A percentile compares a stretch with the other conserved stretches of the same genome.
Evolutionary conservation across 257 asterid genomes (phyloP).

Genomic region (Ocimum tenuiflorum): DNA sequence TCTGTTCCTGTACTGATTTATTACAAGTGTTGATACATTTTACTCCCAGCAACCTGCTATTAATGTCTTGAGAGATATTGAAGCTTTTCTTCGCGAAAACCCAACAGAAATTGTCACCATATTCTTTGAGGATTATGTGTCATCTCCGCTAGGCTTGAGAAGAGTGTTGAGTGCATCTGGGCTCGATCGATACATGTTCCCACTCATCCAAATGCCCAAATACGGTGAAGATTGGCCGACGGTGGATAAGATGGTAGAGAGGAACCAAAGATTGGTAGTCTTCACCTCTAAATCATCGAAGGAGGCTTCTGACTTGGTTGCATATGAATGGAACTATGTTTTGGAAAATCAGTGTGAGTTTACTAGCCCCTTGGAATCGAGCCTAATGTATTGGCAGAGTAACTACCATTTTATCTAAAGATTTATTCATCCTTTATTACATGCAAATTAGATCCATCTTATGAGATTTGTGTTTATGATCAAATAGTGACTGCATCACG

Average conservation of each 20-base stretch:
- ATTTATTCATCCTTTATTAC: too few relatives aligned
- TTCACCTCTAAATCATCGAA: constrained; percentile 60
- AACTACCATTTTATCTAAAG: too few relatives aligned
- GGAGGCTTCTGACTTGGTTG: constrained; percentile 67
- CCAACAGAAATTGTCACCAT: constrained; percentile 64
- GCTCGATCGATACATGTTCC: constrained; percentile 58
- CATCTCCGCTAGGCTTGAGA: constrained; percentile 54
- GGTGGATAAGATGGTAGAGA: constrained; percentile 64
- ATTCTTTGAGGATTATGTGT: constrained; percentile 80
- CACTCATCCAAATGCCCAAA: constrained; percentile 65
- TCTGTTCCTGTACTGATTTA: neutral
- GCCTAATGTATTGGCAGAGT: too few relatives aligned
- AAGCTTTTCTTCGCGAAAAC: constrained; percentile 45
- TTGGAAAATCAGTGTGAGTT: constrained; percentile 83
- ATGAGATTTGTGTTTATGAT: neutral
- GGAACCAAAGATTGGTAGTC: constrained; percentile 70
- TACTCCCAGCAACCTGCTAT: constrained; percentile 69
- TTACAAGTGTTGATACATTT: neutral
- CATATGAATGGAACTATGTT: constrained; percentile 79
- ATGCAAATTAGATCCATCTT: too few relatives aligned
- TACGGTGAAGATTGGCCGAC: constrained; percentile 82
- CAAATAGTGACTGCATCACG: neutral
- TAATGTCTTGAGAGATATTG: constrained; percentile 63
- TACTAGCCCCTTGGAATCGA: neutral
- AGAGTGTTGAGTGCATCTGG: constrained; percentile 69